Evolutionary conservation across 1,284 basidiomycete genomes (phyloP), one percentile per base, ranked within the genome.

Genomic region (Puccinia brachypodii): DNA sequence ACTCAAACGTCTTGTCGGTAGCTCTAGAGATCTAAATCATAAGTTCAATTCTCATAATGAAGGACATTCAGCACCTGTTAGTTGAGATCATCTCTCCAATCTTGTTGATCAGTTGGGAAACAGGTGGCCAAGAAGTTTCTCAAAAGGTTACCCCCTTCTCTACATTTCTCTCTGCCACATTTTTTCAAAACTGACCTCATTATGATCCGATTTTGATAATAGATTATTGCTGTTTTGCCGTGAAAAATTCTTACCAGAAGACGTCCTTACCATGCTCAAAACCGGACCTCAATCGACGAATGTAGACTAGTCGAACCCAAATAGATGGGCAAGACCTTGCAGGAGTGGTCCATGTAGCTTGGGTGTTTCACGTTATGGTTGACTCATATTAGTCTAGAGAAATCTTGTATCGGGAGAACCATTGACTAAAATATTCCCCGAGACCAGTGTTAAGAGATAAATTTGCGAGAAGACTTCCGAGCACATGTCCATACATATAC

Each of bases 41-140:
- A 62, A 60, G 31, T 22, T 73, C 25, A 36, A 73, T 31, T n/a
- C 9, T n/a, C 33, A 31, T 33, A 31, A 64, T 42, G 40, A 44
- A 36, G 36, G 72, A 33, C 33, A 47, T 91, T 19, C 89, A 87
- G 22, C 88, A 88, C 82, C 86, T 94, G 22, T 88, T 93, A 9
- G 89, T 89, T n/a, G 87, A 89, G 22, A 89, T 89, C 82, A 88
- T 96, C 71, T 84, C 92, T 68, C 90, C 90, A 0, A 88, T 94
- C 25, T 90, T 94, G 6, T 89, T 91, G 83, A 90, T 89, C 79
- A 92, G 92, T 6, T 97, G 95, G 95, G 92, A 94, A 44, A 92
- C 93, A 42, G 95, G 95, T 19, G 95, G 94, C 0, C 90, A 92
- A 85, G 90, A 91, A 71, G 88, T 91, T 82, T 89, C 91, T 82